These are phyloP conservation scores for Spongiforma sp. DNA, from an alignment of 1,284 basidiomycete species.

Conservation along the genomic window DNA sequence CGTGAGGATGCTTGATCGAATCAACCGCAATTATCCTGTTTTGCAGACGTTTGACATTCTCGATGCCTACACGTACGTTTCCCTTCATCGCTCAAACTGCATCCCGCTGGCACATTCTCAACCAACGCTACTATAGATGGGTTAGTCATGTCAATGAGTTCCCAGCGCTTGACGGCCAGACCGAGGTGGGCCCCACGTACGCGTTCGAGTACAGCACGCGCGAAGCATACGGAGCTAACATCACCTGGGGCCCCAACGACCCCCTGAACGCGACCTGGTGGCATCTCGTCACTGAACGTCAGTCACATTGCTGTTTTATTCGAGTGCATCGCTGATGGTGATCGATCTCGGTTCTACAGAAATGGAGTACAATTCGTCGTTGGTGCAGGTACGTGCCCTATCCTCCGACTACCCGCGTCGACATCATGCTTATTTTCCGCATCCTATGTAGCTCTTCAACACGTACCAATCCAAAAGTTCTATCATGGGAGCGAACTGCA, in stretches of 20 bases:
- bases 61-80: constrained; percentile 45
- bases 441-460: constrained; percentile 45
- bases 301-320: constrained; percentile 4
- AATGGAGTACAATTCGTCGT: constrained; percentile 44
- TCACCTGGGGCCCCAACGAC: constrained; percentile 47
- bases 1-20: too few species aligned
- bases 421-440: neutral
- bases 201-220: constrained; percentile 50
- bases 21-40: too few species aligned
- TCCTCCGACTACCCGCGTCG: neutral
- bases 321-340: neutral
- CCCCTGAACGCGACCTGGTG: constrained; percentile 58
- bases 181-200: constrained; percentile 46
- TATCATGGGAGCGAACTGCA: constrained; percentile 37
- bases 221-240: constrained; percentile 45
- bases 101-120: neutral
- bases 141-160: constrained; percentile 42
- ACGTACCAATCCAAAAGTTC: constrained; percentile 50
- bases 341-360: constrained; percentile 23
- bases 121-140: constrained; percentile 34
- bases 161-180: constrained; percentile 37
- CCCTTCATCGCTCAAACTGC: too few species aligned
- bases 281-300: constrained; percentile 51
- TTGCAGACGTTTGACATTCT: constrained; percentile 47
- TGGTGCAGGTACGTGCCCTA: constrained; percentile 37